Conservation (phyloP, 495 filamentous ascomycete species). For the Friedmanniomyces simplex region DNA sequence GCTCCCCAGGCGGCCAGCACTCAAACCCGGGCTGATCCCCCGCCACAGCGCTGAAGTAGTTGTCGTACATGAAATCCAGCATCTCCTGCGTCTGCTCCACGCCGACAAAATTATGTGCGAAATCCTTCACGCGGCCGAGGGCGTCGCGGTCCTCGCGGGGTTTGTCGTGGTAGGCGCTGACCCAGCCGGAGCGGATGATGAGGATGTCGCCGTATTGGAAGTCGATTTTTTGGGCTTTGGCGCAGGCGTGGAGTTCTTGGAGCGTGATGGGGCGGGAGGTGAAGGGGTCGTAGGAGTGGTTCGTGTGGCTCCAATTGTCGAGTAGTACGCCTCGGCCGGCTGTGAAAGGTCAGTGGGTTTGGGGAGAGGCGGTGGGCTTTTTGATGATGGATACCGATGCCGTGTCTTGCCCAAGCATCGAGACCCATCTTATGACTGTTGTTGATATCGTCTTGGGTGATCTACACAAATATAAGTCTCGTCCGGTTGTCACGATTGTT, state of each 20-base stretch:
- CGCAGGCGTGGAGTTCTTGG: constrained; percentile 47
- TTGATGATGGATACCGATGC: constrained; percentile 28
- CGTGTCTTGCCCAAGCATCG: constrained; percentile 40
- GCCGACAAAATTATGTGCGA: constrained; percentile 32
- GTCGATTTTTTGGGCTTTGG: constrained; percentile 43
- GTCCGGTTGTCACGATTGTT: not conserved
- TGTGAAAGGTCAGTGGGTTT: not conserved
- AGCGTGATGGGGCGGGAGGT: constrained; percentile 49
- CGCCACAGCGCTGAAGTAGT: constrained; percentile 51
- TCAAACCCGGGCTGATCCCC: constrained; percentile 53
- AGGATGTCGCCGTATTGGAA: constrained; percentile 54
- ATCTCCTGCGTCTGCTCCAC: constrained; percentile 46
- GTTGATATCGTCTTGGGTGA: not conserved
- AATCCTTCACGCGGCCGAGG: not conserved
- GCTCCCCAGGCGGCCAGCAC: constrained; percentile 41
- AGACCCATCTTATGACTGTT: constrained; percentile 41
- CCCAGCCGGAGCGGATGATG: constrained; percentile 56
- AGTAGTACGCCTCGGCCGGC: constrained; percentile 47
- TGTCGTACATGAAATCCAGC: constrained; percentile 54
- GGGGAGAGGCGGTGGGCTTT: not conserved
- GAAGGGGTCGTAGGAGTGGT: constrained; percentile 46
- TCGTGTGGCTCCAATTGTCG: constrained; percentile 39
- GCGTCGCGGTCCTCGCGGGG: constrained; percentile 25
- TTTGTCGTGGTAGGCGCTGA: constrained; percentile 42
- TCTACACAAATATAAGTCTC: not conserved